Evolutionary conservation across 148 eudicot genomes (phyloP).

Genomic region (Salicornia ramosissima): DNA sequence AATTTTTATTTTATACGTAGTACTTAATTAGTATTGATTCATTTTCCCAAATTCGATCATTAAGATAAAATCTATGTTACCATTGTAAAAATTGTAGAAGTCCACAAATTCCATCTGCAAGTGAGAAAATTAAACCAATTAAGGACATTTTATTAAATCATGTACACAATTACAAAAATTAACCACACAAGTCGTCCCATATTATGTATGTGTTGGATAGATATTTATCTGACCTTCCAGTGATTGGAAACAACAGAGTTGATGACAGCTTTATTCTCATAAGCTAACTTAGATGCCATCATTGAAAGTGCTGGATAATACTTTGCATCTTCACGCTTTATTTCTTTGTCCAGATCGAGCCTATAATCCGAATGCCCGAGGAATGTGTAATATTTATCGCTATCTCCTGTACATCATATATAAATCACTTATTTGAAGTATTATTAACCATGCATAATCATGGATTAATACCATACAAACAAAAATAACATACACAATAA

Average conservation of each 20-base stretch:
- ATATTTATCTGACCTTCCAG: conserved; percentile 46
- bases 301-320: conserved; percentile 44
- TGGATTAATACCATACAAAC: neutral
- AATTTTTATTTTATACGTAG: too few relatives aligned
- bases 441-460: neutral
- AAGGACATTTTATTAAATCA: neutral
- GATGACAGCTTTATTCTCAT: conserved; percentile 47
- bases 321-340: conserved; percentile 39
- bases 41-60: too few relatives aligned
- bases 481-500: neutral
- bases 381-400: conserved; percentile 13
- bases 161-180: neutral
- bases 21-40: too few relatives aligned
- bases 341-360: conserved; percentile 36
- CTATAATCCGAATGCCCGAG: conserved; percentile 43
- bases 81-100: conserved; percentile 57
- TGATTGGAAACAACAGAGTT: conserved; percentile 24
- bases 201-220: neutral
- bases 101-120: conserved; percentile 71
- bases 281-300: conserved; percentile 71
- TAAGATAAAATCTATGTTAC: conserved; percentile 23
- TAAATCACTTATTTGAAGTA: neutral
- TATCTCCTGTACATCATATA: conserved; percentile 11
- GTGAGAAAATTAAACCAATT: conserved; percentile 12
- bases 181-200: neutral